Evolutionary conservation across 176 grass and related monocot species (phyloP), one percentile per base, ranked within the genome.

Genomic region (Zea luxurians): DNA sequence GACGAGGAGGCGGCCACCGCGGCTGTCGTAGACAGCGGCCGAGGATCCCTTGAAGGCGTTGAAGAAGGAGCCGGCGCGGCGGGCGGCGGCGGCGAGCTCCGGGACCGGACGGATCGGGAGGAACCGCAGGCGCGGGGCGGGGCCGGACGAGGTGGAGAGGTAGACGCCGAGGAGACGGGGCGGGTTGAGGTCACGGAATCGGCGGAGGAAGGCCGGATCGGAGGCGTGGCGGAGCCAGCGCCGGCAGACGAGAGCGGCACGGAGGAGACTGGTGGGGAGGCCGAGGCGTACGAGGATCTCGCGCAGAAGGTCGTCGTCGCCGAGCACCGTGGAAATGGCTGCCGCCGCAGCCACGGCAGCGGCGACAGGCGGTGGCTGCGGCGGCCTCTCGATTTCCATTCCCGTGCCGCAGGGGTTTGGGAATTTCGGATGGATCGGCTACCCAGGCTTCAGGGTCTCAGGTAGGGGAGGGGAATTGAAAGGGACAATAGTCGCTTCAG

Each of bases 281-380:
- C 8, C 34, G 42, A 85, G 8, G 35, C 61, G 77, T 70, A 80
- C 11, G 27, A 85, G 69, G 76, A 85, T 85, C 61, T 85, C 83
- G 8, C 62, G 44, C 61, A 85, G 83, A 17, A 85, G 68, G 83
- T 85, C 75, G 20, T 64, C 83, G 11, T 66, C 16, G 16, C 34
- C 67, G 11, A 85, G 68, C 50, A 85, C 83, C 50, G 13, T 41
- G 1, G 34, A 85, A 20, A 17, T 7, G 48, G 48, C 6, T 5
- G 50, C 5, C 1, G 61, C 13, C 12, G 13, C 58, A 7, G 70
- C 70, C 13, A n/a, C 34, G 0, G 70, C 70, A 4, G 47, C 69
- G 48, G 70, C 70, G 68, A 70, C 68, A 15, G 48, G 70, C 35
- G 35, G 70, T 48, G 70, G 34, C 45, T 27, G 68, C 45, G 18